Evolutionary conservation across 2,329 filamentous ascomycete species (phyloP), one percentile per base, ranked within the genome.

Genomic region (Didymella keratinophila): DNA sequence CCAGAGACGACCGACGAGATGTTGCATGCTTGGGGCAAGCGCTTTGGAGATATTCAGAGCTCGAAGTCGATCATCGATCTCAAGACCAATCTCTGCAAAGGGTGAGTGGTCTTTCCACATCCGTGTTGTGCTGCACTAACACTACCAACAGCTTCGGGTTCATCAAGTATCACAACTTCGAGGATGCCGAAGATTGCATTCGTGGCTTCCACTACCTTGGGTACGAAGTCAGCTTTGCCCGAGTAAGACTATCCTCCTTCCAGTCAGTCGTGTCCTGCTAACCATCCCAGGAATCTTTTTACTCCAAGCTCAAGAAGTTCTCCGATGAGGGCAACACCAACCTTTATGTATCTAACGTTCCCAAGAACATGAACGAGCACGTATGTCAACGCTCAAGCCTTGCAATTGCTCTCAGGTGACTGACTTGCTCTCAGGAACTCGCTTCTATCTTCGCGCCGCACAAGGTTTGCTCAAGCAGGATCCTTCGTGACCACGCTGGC

Each of bases 41-140:
- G 94, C 49, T 99, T 98, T 73, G 96, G 95, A 41, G 88, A 90
- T 60, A 95, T 99, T 57, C 92, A 97, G 80, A 96, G 93, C 65
- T 97, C 93, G 72, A 99, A 99, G 83, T 95, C 96, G 14, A 99
- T 99, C 79, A 96, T 99, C 72, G 96, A 99, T 79, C 89, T 93
- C 51, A 89, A 90, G 67, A 96, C 92, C 47, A 92, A 93, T 60
- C 89, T 93, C 63, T 99, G 95, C 86, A 99, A 99, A 81, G 95
- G 95, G 95, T 96, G 80, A 71, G 58, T 56, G 39, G 46, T 42
- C 14, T 32, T 10, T 25, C n/a, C 36, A 27, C 1, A 2, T 27
- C 14, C 41, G n/a, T 23, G 42, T 4, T 34, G 23, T 5, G 28
- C 45, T 32, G 3, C 30, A 41, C 56, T 71, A 37, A 73, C 42